phyloP scores from a whole-genome alignment of 116 monocot genomes.

The Dioscorea cayenensis region DNA sequence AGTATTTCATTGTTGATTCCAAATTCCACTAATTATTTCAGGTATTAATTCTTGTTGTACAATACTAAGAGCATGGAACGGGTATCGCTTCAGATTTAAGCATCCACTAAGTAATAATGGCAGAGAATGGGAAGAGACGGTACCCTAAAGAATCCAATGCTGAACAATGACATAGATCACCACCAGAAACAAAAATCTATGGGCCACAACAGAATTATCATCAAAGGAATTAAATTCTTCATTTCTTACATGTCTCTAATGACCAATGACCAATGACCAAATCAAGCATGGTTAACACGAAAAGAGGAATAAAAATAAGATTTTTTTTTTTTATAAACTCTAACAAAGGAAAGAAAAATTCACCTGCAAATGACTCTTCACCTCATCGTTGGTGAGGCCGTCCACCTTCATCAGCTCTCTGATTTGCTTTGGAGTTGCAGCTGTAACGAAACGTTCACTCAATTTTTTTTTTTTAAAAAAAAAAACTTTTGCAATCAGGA shows the following conservation, averaged over 20 bases:
- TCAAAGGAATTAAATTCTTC: neutral
- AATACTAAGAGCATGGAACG: neutral
- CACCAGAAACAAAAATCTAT: neutral
- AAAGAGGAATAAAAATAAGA: neutral
- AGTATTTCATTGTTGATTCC: neutral
- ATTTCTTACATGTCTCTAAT: neutral
- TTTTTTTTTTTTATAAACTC: neutral
- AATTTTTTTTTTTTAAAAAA: neutral
- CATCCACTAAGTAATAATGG: neutral
- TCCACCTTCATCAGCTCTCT: conserved; percentile 91
- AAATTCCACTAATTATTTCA: neutral
- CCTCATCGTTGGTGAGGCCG: conserved; percentile 84
- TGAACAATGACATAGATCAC: neutral
- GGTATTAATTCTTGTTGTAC: neutral
- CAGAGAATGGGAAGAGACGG: neutral
- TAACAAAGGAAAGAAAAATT: neutral
- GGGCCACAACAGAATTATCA: neutral
- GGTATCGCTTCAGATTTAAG: neutral
- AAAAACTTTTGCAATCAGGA: neutral
- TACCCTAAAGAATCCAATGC: neutral
- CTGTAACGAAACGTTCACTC: conserved; percentile 21
- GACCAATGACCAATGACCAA: neutral
- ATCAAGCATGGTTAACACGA: neutral
- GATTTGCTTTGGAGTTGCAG: conserved; percentile 92
- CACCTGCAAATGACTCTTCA: conserved; percentile 88